A percentile compares a stretch with the other conserved stretches of the same genome.
These are phyloP conservation scores for Stentor roeselii DNA, from an alignment of 73 alveolate genomes.

Conservation along the genomic window DNA sequence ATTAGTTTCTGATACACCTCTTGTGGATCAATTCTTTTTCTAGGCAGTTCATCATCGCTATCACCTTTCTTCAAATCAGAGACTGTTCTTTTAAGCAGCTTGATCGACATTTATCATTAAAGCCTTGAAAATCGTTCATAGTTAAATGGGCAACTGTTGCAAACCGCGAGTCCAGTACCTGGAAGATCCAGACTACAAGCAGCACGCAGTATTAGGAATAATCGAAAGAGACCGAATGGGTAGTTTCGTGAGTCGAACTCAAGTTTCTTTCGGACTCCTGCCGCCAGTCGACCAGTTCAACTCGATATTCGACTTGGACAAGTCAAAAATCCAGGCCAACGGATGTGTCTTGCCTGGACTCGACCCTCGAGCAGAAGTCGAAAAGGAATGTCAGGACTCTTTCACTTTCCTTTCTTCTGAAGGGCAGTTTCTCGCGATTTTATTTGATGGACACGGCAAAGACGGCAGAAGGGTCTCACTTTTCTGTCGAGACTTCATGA, in stretches of 20 bases:
- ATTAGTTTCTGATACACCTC: not conserved
- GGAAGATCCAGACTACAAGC: not conserved
- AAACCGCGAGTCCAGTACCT: not conserved
- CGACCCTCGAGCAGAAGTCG: conserved; percentile 25
- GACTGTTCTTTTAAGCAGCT: not conserved
- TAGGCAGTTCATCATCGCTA: not conserved
- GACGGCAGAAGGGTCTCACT: conserved; percentile 15
- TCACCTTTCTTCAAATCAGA: not conserved
- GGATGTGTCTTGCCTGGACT: conserved; percentile 34
- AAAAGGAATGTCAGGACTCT: conserved; percentile 19
- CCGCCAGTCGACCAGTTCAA: not conserved
- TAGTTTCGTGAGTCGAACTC: not conserved
- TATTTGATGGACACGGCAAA: conserved; percentile 27
- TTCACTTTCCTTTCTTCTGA: not conserved
- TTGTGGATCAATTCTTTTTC: not conserved
- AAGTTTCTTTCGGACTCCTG: not conserved
- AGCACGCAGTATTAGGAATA: too few relatives aligned
- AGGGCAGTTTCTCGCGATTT: not conserved
- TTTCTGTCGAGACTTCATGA: not conserved
- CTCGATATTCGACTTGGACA: not conserved
- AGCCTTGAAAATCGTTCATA: too few relatives aligned
- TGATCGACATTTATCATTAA: not conserved
- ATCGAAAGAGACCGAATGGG: not conserved
- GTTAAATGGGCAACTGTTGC: not conserved
- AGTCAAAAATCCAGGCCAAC: not conserved